Conservation (phyloP, 2,329 filamentous ascomycete genomes). For the Cryphonectria parasitica region DNA sequence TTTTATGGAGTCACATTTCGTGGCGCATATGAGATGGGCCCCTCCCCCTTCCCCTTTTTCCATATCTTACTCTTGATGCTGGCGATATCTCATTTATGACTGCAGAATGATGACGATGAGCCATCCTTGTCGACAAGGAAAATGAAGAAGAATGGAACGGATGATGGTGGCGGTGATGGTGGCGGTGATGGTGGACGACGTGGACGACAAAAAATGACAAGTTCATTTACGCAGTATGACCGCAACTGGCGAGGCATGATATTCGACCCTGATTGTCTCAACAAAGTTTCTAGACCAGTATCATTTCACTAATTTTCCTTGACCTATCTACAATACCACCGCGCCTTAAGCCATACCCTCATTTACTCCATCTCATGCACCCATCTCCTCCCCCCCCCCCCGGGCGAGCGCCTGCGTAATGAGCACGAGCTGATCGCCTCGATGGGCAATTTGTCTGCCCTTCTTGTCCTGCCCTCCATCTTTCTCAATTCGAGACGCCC, state of each 20-base stretch:
- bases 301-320: background rate
- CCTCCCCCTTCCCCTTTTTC: background rate
- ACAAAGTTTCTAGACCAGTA: background rate
- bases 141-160: background rate
- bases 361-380: conserved; percentile 1
- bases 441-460: background rate
- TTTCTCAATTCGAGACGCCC: background rate
- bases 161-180: background rate
- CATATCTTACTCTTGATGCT: background rate
- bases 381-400: background rate
- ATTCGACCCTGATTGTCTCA: background rate
- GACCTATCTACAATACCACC: background rate
- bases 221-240: background rate
- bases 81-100: background rate
- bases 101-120: background rate
- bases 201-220: background rate
- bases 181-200: background rate
- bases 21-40: background rate
- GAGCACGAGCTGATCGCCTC: background rate
- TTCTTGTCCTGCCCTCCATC: background rate
- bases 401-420: background rate
- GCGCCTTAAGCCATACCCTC: background rate
- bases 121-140: background rate
- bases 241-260: background rate
- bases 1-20: background rate